Evolutionary conservation across 2,329 filamentous ascomycete genomes (phyloP).

Genomic region (Monilinia aucupariae): DNA sequence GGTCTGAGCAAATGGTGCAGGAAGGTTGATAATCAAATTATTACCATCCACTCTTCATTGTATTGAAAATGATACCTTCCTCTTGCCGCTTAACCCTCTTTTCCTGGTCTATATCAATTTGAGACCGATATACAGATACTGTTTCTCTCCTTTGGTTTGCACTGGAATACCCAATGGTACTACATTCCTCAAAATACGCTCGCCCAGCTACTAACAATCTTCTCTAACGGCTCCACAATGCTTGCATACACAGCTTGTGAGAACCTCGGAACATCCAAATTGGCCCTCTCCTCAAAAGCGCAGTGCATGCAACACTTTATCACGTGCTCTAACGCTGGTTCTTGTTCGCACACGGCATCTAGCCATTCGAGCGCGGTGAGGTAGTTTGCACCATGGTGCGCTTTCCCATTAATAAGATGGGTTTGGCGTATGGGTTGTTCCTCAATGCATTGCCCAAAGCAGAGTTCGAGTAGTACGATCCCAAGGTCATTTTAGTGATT

Average conservation of each 20-base stretch:
- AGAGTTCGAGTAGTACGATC: constrained; percentile 30
- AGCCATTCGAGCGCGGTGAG: constrained; percentile 26
- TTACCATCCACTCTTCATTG: background rate
- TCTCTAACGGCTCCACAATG: constrained; percentile 26
- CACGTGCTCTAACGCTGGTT: constrained; percentile 21
- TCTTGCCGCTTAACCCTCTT: background rate
- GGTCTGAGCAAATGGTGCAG: background rate
- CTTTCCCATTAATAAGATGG: constrained; percentile 21
- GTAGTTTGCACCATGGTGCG: constrained; percentile 21
- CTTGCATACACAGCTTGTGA: constrained; percentile 26
- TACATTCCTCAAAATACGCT: background rate
- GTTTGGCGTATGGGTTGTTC: constrained; percentile 19
- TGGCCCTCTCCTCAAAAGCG: constrained; percentile 24
- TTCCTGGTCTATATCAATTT: background rate
- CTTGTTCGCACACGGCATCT: constrained; percentile 24
- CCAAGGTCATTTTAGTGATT: constrained; percentile 23
- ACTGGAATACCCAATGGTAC: too few relatives aligned
- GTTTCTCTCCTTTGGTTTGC: too few relatives aligned
- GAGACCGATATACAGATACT: too few relatives aligned
- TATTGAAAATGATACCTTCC: background rate
- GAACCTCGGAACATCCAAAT: constrained; percentile 26
- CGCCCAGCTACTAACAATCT: constrained; percentile 7
- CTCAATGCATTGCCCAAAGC: constrained; percentile 28
- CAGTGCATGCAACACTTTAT: constrained; percentile 26
- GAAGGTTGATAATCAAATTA: background rate